Conservation (phyloP, 805 yeast species). For the Yarrowia sp. region DNA sequence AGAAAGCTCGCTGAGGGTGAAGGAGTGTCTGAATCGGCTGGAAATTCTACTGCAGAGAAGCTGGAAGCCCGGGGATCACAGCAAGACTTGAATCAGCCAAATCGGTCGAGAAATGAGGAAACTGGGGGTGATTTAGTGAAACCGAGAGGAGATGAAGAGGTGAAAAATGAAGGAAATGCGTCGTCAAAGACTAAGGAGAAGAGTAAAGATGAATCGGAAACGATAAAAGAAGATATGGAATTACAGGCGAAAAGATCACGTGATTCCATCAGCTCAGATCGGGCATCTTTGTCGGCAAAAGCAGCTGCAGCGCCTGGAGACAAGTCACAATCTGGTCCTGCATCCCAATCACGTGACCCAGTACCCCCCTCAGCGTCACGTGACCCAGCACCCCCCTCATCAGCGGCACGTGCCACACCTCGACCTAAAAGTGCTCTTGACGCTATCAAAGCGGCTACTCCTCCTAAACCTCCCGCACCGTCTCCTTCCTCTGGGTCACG, state of each 20-base stretch:
- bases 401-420: too few species aligned
- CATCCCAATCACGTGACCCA: background rate
- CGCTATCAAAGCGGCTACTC: too few species aligned
- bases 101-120: background rate
- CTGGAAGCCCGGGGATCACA: background rate
- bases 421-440: background rate
- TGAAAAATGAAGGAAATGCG: background rate
- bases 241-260: too few species aligned
- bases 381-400: background rate
- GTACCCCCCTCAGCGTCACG: conserved; percentile 1
- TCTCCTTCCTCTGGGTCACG: too few species aligned
- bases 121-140: background rate
- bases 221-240: too few species aligned
- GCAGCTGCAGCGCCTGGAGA: too few species aligned
- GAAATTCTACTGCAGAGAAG: background rate
- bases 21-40: background rate
- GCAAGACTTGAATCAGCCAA: background rate
- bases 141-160: too few species aligned
- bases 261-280: too few species aligned
- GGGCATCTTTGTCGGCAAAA: too few species aligned
- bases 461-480: background rate
- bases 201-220: too few species aligned
- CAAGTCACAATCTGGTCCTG: too few species aligned
- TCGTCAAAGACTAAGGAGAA: background rate
- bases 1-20: background rate